Evolutionary conservation across 208 protist species (phyloP).

Genomic region (Jaenimonas drosophilae): DNA sequence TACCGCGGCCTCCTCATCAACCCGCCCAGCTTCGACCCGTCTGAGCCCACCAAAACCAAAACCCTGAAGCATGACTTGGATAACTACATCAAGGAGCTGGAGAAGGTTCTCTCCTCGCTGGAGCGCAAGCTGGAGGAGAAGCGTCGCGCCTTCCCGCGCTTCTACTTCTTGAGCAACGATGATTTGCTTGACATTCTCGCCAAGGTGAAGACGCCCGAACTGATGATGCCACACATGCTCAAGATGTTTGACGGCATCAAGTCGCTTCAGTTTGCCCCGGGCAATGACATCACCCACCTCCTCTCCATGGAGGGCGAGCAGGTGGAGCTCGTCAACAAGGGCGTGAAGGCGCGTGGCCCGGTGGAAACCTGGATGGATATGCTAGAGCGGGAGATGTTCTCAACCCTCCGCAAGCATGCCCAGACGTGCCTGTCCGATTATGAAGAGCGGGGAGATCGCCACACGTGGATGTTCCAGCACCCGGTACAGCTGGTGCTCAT

Average conservation of each 20-base stretch:
- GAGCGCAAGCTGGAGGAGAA: slow-evolving; percentile 96
- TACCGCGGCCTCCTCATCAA: slow-evolving; percentile 87
- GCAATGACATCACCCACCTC: slow-evolving; percentile 88
- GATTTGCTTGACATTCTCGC: slow-evolving; percentile 98
- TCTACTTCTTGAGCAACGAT: slow-evolving; percentile 96
- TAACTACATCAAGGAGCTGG: slow-evolving; percentile 88
- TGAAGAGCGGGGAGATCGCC: slow-evolving; percentile 61
- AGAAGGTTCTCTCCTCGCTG: slow-evolving; percentile 91
- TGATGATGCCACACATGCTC: slow-evolving; percentile 96
- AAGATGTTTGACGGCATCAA: slow-evolving; percentile 98
- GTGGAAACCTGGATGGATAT: slow-evolving; percentile 95
- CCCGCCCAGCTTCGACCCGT: slow-evolving; percentile 57
- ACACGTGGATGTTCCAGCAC: slow-evolving; percentile 90
- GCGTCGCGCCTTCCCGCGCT: slow-evolving; percentile 92
- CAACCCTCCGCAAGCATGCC: slow-evolving; percentile 78
- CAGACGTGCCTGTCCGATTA: slow-evolving; percentile 87
- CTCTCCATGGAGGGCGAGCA: slow-evolving; percentile 87
- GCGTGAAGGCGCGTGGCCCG: slow-evolving; percentile 91
- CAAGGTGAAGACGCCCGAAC: slow-evolving; percentile 95
- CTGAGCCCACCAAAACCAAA: slow-evolving; percentile 27
- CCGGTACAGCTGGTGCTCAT: slow-evolving; percentile 92
- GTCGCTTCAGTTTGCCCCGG: slow-evolving; percentile 58
- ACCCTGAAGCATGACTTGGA: slow-evolving; percentile 80
- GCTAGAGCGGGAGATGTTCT: slow-evolving; percentile 93
- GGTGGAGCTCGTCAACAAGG: slow-evolving; percentile 88